phyloP scores from a whole-genome alignment of 768 basidiomycete genomes.

The Naganishia randhawae region DNA sequence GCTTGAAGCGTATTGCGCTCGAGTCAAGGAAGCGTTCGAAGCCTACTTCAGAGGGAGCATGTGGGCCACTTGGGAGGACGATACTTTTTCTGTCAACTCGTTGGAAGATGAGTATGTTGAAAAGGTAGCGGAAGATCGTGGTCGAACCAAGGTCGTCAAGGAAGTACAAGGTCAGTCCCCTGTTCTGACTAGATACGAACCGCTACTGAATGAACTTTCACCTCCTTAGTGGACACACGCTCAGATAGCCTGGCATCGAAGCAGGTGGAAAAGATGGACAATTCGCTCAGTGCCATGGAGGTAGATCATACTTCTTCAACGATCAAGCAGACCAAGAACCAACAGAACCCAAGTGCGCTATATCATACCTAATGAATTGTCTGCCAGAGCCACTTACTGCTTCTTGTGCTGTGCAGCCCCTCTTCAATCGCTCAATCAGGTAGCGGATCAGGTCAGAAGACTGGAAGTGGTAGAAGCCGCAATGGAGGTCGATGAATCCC shows the following conservation, averaged over 20 bases:
- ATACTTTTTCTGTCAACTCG: neutral
- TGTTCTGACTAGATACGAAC: too few relatives aligned
- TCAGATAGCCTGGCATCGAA: slow-evolving; percentile 5
- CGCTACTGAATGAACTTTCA: neutral
- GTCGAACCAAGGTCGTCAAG: neutral
- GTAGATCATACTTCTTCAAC: neutral
- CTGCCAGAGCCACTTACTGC: neutral
- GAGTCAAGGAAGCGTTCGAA: slow-evolving; percentile 49
- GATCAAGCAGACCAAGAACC: neutral
- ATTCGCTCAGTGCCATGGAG: slow-evolving; percentile 4
- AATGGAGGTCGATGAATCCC: neutral
- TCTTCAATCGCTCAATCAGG: neutral
- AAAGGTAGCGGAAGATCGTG: neutral
- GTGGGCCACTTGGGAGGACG: slow-evolving; percentile 22
- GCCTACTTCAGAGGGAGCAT: slow-evolving; percentile 41
- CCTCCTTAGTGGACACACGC: neutral
- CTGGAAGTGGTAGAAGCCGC: neutral
- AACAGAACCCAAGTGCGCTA: neutral
- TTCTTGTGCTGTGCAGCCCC: neutral
- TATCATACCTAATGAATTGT: neutral
- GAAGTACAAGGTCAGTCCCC: slow-evolving; percentile 6
- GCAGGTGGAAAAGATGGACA: slow-evolving; percentile 19
- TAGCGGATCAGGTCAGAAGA: neutral
- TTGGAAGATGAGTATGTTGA: neutral
- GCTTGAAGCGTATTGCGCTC: slow-evolving; percentile 46